Base-by-base conservation (phyloP, 2,329 filamentous ascomycete genomes). In the Pezicula rhizophila region DNA sequence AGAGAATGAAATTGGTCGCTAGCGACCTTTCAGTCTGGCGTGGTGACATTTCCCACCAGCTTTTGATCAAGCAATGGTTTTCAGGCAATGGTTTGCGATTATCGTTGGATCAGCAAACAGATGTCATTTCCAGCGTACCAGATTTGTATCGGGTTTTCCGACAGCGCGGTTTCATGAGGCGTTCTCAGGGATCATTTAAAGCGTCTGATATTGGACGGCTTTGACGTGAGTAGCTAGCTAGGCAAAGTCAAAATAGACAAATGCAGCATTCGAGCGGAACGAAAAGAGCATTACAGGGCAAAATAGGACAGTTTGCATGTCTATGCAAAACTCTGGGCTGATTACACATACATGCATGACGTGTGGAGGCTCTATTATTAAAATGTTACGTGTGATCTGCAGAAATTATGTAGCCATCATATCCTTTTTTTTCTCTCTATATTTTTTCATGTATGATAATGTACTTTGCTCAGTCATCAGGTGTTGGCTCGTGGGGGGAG, bases 141-240 rank as follows among this genome's bases (percentile, higher is more conserved):
- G 40, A 42, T 26, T 23, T 42, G 20, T 42, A 26, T 42, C 40
- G 40, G 40, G 40, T 12, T 26, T 42, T 26, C 40, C 40, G 14
- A 26, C 40, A 42, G 40, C 20, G 40, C 31, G 40, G 40, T 42
- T 42, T 42, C 40, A 42, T 28, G 20, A 28, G 40, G 40, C 40
- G 40, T 42, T 42, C 20, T 17, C 25, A 20, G 40, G 20, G 40
- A 42, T 42, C 17, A 42, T 42, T 38, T 38, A 20, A 38, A 38
- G 35, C 35, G 35, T 8, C 35, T 38, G 35, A 38, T 20, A 15
- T 20, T 15, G 35, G 14, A 15, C n/a, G 18, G 35, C 35, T 38
- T 20, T 38, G 35, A 20, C 18, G n/a, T 15, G 35, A 14, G 18
- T 8, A 38, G 8, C 35, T 23, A 12, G n/a, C 38, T 18, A 23